A percentile compares a stretch with the other conserved stretches of the same genome.
These are phyloP conservation scores for Limonium bicolor DNA, from an alignment of 148 eudicot genomes.

Conservation along the genomic window DNA sequence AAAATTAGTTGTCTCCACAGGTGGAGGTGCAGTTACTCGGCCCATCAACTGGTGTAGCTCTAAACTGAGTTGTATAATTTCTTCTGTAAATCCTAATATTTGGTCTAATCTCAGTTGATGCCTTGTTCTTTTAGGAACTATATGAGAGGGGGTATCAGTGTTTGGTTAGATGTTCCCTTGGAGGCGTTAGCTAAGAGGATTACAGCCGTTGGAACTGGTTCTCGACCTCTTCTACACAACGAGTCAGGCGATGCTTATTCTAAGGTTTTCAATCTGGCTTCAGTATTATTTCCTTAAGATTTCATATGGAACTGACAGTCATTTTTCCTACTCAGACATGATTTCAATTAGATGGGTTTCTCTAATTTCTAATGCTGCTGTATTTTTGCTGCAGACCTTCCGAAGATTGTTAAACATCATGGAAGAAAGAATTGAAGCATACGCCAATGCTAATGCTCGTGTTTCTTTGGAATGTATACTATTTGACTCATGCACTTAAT, in stretches of 20 bases:
- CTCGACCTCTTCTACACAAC: constrained; percentile 70
- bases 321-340: neutral
- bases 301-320: neutral
- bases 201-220: constrained; percentile 59
- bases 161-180: constrained; percentile 90
- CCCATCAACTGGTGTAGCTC: constrained; percentile 68
- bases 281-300: neutral
- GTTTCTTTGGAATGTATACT: constrained; percentile 87
- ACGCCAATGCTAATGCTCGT: constrained; percentile 56
- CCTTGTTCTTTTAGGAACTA: constrained; percentile 41
- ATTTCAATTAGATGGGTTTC: neutral
- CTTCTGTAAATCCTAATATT: neutral
- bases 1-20: constrained; percentile 70
- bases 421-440: constrained; percentile 67
- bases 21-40: constrained; percentile 92
- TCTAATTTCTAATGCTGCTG: too few relatives aligned
- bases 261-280: constrained; percentile 25
- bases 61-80: neutral
- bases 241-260: constrained; percentile 75
- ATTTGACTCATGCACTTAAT: too few relatives aligned
- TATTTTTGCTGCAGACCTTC: constrained; percentile 33
- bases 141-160: constrained; percentile 77
- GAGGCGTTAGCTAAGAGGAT: constrained; percentile 81
- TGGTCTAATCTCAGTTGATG: too few relatives aligned
- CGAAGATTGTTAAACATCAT: constrained; percentile 40